Conservation (phyloP, 805 yeast genomes). For the Nakazawaea populi region DNA sequence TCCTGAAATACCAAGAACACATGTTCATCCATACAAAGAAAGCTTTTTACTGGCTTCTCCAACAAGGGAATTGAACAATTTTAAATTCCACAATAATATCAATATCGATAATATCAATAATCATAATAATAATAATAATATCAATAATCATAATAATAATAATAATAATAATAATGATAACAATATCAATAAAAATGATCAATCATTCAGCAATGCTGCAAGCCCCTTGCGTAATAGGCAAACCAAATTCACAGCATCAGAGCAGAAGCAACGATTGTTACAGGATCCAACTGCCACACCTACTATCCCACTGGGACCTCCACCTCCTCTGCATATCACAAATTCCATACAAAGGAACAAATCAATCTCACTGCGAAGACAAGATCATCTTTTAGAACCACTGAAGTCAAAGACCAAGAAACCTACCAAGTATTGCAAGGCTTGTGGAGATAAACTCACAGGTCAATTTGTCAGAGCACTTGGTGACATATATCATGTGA, state of each 20-base stretch:
- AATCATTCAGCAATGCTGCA: neutral
- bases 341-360: neutral
- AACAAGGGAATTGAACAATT: neutral
- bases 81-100: neutral
- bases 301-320: neutral
- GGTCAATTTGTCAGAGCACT: constrained; percentile 88
- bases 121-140: neutral
- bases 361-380: neutral
- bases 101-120: neutral
- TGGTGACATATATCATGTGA: constrained; percentile 73
- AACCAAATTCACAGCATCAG: neutral
- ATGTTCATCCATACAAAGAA: constrained; percentile 1
- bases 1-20: neutral
- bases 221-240: neutral
- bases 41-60: neutral
- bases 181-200: neutral
- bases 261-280: neutral
- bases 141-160: neutral
- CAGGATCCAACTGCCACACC: neutral
- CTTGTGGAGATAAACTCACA: constrained; percentile 46
- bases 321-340: neutral
- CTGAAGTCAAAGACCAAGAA: constrained; percentile 13
- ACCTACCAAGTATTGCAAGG: constrained; percentile 37
- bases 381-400: neutral
- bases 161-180: neutral